Conservation (phyloP, 2,329 filamentous ascomycete species). For the Nigrospora osmanthi region DNA sequence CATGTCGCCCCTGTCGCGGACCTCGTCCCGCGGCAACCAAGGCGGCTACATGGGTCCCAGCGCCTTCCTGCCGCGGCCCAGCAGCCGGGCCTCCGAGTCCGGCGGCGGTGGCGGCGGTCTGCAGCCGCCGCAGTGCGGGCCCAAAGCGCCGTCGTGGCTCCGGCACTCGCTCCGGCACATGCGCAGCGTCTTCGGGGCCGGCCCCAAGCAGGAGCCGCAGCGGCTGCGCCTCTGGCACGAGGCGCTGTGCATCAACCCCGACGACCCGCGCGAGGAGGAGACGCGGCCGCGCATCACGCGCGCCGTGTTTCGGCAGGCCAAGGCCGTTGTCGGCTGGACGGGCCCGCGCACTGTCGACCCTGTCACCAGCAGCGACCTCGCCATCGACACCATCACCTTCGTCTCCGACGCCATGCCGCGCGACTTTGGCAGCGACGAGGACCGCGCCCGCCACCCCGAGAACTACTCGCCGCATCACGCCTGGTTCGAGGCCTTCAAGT, state of each 20-base stretch:
- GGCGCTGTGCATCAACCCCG: constrained; percentile 5
- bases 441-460: constrained; percentile 21
- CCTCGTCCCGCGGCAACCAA: no score
- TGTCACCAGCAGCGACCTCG: constrained; percentile 13
- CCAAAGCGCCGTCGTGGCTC: background rate
- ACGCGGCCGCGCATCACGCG: constrained; percentile 1
- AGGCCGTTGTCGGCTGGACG: constrained; percentile 5
- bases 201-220: background rate
- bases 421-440: constrained; percentile 24
- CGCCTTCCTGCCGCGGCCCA: no score
- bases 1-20: no score
- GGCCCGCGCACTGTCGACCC: constrained; percentile 6
- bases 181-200: background rate
- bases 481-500: constrained; percentile 19
- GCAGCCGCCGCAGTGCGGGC: background rate
- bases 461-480: constrained; percentile 22
- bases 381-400: constrained; percentile 11
- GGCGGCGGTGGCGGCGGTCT: background rate
- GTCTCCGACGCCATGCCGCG: constrained; percentile 16
- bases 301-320: constrained; percentile 1
- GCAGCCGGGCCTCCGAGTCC: no score
- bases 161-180: background rate
- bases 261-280: constrained; percentile 1
- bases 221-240: constrained; percentile 4
- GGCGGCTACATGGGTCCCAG: no score